These are phyloP conservation scores for Macrocybe gigantea DNA, from an alignment of 768 basidiomycete species.

Conservation along the genomic window DNA sequence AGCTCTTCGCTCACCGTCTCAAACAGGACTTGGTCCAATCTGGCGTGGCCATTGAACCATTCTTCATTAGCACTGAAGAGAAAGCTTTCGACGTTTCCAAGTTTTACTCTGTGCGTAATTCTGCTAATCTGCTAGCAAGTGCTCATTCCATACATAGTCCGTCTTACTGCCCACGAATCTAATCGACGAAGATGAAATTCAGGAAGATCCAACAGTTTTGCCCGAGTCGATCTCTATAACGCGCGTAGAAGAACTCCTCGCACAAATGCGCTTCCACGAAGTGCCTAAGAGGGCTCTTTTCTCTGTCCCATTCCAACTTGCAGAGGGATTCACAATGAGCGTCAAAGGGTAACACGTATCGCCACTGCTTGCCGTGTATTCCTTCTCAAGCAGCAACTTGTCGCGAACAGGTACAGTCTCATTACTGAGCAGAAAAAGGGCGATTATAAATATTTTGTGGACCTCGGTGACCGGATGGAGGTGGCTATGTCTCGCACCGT, in stretches of 20 bases:
- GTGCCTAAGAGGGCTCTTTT: constrained; percentile 80
- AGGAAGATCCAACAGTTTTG: constrained; percentile 37
- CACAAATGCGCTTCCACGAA: constrained; percentile 79
- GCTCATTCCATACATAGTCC: constrained; percentile 31
- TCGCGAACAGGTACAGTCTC: constrained; percentile 67
- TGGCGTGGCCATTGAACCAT: constrained; percentile 78
- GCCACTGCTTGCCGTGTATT: neutral
- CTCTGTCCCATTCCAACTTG: constrained; percentile 76
- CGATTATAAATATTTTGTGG: constrained; percentile 75
- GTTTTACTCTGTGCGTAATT: constrained; percentile 67
- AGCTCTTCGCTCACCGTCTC: neutral
- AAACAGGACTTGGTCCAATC: constrained; percentile 77
- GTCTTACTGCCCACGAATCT: constrained; percentile 51
- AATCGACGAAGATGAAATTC: constrained; percentile 47
- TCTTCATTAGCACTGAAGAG: constrained; percentile 73
- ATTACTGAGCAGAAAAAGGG: constrained; percentile 88
- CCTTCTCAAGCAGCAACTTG: neutral
- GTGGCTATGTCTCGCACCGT: constrained; percentile 64
- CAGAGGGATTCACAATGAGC: constrained; percentile 67
- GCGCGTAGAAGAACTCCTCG: constrained; percentile 70
- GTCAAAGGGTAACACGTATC: constrained; percentile 63
- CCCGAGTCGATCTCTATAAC: constrained; percentile 70
- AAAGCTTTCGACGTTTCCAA: constrained; percentile 66
- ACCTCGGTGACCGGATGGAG: constrained; percentile 72
- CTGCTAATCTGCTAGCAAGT: neutral